Evolutionary conservation across 257 asterid genomes (phyloP).

Genomic region (Rauvolfia tetraphylla): DNA sequence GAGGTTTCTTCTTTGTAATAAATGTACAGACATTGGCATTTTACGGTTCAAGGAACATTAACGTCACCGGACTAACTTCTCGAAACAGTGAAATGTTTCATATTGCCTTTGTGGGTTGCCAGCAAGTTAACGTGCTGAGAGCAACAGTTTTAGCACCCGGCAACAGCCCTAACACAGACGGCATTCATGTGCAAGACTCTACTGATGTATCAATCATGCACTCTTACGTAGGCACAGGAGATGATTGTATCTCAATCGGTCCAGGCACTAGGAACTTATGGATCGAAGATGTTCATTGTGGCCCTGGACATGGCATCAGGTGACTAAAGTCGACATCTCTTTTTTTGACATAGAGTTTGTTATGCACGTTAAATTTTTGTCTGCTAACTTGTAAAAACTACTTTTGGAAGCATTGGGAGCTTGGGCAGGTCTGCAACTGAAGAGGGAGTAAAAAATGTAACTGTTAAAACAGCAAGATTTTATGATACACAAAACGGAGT

Average conservation of each 20-base stretch:
- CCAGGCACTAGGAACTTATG: background rate
- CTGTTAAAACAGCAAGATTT: background rate
- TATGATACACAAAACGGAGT: background rate
- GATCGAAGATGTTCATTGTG: slow-evolving; percentile 1
- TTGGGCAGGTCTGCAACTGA: background rate
- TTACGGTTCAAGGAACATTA: background rate
- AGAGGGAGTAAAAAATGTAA: background rate
- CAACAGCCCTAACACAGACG: slow-evolving; percentile 41
- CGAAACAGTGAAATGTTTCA: slow-evolving; percentile 45
- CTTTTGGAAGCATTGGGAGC: slow-evolving; percentile 2
- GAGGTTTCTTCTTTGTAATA: background rate
- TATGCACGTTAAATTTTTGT: background rate
- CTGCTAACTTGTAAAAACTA: background rate
- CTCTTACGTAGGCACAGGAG: slow-evolving; percentile 27
- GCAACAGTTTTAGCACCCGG: slow-evolving; percentile 28
- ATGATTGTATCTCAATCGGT: no score
- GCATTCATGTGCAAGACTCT: slow-evolving; percentile 33
- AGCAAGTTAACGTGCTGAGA: slow-evolving; percentile 28
- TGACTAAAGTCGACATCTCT: background rate
- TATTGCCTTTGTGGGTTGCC: slow-evolving; percentile 27
- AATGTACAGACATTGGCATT: background rate
- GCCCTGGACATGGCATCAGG: slow-evolving; percentile 8
- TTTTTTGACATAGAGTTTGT: background rate
- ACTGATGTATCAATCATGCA: background rate
- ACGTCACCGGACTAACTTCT: slow-evolving; percentile 17